Base-by-base conservation (phyloP, 2,329 filamentous ascomycete genomes). In the Penicillium verrucosum region DNA sequence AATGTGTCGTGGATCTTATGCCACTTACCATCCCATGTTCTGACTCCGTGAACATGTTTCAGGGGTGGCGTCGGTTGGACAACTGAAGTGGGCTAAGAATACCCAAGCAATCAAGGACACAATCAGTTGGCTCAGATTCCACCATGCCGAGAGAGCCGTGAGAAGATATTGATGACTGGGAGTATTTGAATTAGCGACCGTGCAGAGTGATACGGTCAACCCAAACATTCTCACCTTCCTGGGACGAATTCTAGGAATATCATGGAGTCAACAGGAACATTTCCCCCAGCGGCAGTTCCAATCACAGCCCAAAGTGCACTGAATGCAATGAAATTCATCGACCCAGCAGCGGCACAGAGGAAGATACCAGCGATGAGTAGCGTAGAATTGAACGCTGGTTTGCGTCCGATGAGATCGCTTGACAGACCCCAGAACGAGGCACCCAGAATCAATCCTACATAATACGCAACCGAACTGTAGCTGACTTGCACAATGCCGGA, bases 361-460 rank as follows among this genome's bases (percentile, higher is more conserved):
- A 68, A 73, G 2, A 61, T 63, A 0, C 76, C 77, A 0, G 73
- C 74, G 5, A 79, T 68, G 4, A 80, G 63, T 1, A 80, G 70
- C 0, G 78, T 80, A 0, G 64, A 68, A 52, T 80, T 81, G 65
- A 80, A 81, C 0, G 78, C 78, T 0, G 73, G 77, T 27, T 71
- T 70, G 14, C 77, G 73, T 16, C 77, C 77, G 50, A 78, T 68
- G 8, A 80, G 51, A 46, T 77, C 77, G 11, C 72, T 73, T 0
- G 74, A 73, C 0, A 70, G 71, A 4, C 76, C 77, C 78, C 78
- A 81, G 51, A 80, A 76, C 0, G 75, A 76, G 0, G 78, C 77
- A 0, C 78, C 78, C 0, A 80, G 44, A 5, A 79, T 78, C 14
- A 81, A 66, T 0, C 78, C 78, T 3, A 76, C 70, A 58, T 71